A percentile compares a stretch with the other conserved stretches of the same genome.
These are phyloP conservation scores for Pseudogymnoascus sp. DNA, from an alignment of 2,329 filamentous ascomycete species.

Conservation along the genomic window DNA sequence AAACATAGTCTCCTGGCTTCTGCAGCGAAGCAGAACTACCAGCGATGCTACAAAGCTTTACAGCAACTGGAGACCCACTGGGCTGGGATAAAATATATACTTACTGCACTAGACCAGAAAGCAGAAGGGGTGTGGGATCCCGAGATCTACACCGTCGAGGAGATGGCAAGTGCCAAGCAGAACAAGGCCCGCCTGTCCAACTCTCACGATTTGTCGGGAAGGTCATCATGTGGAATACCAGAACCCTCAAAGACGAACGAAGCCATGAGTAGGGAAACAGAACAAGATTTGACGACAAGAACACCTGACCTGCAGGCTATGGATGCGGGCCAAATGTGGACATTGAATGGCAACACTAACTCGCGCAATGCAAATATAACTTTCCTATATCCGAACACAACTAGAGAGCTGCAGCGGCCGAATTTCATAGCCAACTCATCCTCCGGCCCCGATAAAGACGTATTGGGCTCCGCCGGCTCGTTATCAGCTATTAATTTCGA, in stretches of 20 bases:
- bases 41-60: conserved; percentile 75
- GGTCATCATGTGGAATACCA: not conserved
- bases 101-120: conserved; percentile 80
- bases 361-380: conserved; percentile 78
- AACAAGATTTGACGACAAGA: not conserved
- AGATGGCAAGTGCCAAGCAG: conserved; percentile 64
- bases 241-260: not conserved
- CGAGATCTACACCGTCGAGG: conserved; percentile 60
- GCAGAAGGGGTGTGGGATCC: conserved; percentile 68
- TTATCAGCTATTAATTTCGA: not conserved
- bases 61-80: conserved; percentile 75
- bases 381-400: conserved; percentile 53
- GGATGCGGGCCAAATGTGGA: conserved; percentile 44
- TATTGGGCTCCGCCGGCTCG: not conserved
- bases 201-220: not conserved
- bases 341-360: conserved; percentile 76
- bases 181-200: not conserved
- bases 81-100: conserved; percentile 79
- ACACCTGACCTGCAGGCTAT: not conserved
- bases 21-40: conserved; percentile 42
- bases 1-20: not conserved
- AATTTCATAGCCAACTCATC: not conserved
- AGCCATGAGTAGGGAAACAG: not conserved
- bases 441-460: not conserved
- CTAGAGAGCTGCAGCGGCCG: conserved; percentile 14